These are phyloP conservation scores for Aspergillus pseudoterreus DNA, from an alignment of 2,329 filamentous ascomycete genomes.

Conservation along the genomic window DNA sequence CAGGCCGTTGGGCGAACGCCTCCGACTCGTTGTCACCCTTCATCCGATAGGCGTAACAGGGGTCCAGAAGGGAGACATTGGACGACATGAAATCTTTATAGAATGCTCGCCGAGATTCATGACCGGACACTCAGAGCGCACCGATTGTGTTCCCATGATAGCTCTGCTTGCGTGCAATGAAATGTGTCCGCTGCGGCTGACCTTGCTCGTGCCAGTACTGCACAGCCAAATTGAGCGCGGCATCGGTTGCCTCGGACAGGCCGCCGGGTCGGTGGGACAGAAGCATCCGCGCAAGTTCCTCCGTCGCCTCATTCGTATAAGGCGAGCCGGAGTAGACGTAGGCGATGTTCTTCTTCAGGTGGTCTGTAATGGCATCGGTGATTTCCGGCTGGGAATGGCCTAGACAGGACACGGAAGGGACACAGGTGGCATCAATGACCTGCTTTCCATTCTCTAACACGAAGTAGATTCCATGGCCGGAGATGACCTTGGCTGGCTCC, in stretches of 20 bases:
- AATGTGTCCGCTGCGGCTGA: neutral
- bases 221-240: conserved; percentile 1
- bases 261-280: neutral
- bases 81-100: neutral
- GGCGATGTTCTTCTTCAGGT: conserved; percentile 2
- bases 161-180: conserved; percentile 1
- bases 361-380: neutral
- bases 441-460: neutral
- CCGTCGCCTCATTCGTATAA: neutral
- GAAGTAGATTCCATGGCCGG: neutral
- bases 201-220: conserved; percentile 2
- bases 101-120: conserved; percentile 1
- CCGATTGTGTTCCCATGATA: conserved; percentile 6
- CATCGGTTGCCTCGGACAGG: conserved; percentile 2
- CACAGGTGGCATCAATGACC: conserved; percentile 2
- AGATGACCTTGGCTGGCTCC: neutral
- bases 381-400: neutral
- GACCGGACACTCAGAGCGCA: neutral
- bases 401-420: neutral
- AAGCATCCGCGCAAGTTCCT: neutral
- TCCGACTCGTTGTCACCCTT: neutral
- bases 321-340: conserved; percentile 2
- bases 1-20: neutral
- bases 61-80: conserved; percentile 1
- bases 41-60: conserved; percentile 1